These are phyloP conservation scores for Henckelia pumila DNA, from an alignment of 257 asterid species.

Conservation along the genomic window DNA sequence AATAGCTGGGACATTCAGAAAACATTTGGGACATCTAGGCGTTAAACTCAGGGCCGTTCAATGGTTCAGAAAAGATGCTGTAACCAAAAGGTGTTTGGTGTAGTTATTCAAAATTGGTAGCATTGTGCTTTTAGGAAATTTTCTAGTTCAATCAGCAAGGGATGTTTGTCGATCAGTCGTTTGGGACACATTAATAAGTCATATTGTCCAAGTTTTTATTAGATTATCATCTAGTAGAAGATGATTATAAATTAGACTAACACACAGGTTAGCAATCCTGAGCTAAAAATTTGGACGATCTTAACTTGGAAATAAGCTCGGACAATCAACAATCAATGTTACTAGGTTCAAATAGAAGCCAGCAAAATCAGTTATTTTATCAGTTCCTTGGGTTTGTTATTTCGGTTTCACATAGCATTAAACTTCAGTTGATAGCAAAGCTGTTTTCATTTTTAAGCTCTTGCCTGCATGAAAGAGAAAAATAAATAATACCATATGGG, in stretches of 20 bases:
- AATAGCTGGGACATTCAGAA: no score
- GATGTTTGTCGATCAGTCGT: neutral
- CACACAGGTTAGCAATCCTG: neutral
- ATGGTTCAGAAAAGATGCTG: neutral
- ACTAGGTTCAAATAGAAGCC: conserved; percentile 4
- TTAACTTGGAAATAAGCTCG: conserved; percentile 10
- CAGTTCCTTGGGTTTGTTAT: conserved; percentile 19
- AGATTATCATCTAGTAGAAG: neutral
- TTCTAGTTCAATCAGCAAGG: neutral
- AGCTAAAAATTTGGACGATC: neutral
- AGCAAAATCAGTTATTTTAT: neutral
- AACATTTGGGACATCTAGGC: neutral
- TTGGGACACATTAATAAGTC: neutral
- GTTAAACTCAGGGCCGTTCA: neutral
- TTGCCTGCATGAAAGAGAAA: neutral
- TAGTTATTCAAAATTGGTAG: conserved; percentile 5
- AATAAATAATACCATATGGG: conserved; percentile 75
- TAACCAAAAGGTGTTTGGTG: conserved; percentile 1
- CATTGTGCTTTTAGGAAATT: conserved; percentile 5
- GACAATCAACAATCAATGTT: conserved; percentile 13
- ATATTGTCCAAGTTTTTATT: neutral
- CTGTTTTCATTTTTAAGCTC: neutral
- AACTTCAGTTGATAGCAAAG: neutral
- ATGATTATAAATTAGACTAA: neutral
- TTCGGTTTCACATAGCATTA: neutral